Evolutionary conservation across 2,329 filamentous ascomycete genomes (phyloP).

Genomic region (Incumbomyces delicatus): DNA sequence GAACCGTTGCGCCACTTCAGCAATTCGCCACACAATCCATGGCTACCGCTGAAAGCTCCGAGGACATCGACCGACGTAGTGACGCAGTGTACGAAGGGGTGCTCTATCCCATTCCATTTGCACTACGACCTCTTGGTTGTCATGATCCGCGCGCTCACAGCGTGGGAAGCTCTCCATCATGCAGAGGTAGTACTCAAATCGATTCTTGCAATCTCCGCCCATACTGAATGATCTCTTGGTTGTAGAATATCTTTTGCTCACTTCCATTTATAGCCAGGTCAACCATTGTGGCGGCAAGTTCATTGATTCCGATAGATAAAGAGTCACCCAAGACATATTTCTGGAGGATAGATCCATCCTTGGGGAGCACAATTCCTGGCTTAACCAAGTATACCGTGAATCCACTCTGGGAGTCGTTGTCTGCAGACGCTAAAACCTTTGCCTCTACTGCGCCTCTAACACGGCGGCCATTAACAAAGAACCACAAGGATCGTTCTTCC

Average conservation of each 20-base stretch:
- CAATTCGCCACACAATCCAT: too few species aligned
- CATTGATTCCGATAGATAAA: constrained; percentile 5
- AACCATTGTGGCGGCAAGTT: constrained; percentile 7
- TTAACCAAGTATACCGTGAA: constrained; percentile 9
- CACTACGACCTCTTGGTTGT: too few species aligned
- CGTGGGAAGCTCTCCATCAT: too few species aligned
- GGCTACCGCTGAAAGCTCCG: too few species aligned
- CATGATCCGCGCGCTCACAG: too few species aligned
- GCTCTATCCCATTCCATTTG: too few species aligned
- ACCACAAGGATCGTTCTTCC: constrained; percentile 8
- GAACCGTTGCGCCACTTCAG: too few species aligned
- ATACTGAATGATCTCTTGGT: constrained; percentile 1
- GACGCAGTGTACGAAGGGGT: too few species aligned
- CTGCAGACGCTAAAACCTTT: constrained; percentile 1
- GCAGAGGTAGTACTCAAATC: too few species aligned
- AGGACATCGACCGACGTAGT: too few species aligned
- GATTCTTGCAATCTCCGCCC: neutral
- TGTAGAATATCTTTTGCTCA: neutral
- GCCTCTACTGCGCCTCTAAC: neutral
- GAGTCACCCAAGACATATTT: constrained; percentile 1
- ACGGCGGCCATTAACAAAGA: neutral
- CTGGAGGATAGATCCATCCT: neutral
- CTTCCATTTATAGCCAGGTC: constrained; percentile 6
- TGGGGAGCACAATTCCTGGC: constrained; percentile 6
- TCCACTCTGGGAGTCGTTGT: neutral